phyloP scores from a whole-genome alignment of 2,329 filamentous ascomycete genomes.

The Cryoendolithus antarcticus region DNA sequence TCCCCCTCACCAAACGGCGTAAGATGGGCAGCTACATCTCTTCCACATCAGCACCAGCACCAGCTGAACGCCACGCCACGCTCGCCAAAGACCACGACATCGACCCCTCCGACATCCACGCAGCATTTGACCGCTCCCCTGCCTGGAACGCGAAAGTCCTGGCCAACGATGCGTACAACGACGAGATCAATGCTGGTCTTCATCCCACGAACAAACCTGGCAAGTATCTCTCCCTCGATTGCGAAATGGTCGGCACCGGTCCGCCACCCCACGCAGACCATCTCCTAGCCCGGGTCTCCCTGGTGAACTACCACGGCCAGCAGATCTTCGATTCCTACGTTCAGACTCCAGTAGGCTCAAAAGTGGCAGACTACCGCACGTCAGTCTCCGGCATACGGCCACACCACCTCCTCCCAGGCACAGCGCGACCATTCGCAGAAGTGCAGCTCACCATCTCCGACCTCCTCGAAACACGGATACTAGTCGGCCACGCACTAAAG shows the following conservation, averaged over 20 bases:
- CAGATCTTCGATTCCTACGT: slow-evolving; percentile 95
- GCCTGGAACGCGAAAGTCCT: slow-evolving; percentile 39
- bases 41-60: slow-evolving; percentile 9
- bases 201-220: slow-evolving; percentile 53
- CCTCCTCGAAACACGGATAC: slow-evolving; percentile 56
- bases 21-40: slow-evolving; percentile 42
- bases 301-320: slow-evolving; percentile 86
- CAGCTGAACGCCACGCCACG: slow-evolving; percentile 35
- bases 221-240: slow-evolving; percentile 88
- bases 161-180: slow-evolving; percentile 34
- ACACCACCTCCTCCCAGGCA: slow-evolving; percentile 50
- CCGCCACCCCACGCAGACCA: slow-evolving; percentile 52
- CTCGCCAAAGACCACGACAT: slow-evolving; percentile 32
- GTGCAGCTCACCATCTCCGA: slow-evolving; percentile 62
- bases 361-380: slow-evolving; percentile 87
- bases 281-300: slow-evolving; percentile 70
- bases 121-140: slow-evolving; percentile 48
- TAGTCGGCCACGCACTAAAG: slow-evolving; percentile 74
- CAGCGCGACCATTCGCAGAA: slow-evolving; percentile 49
- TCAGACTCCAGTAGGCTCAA: slow-evolving; percentile 43
- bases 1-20: slow-evolving; percentile 9
- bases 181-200: slow-evolving; percentile 33
- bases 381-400: slow-evolving; percentile 69
- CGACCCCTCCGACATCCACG: slow-evolving; percentile 48
- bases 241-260: slow-evolving; percentile 93